Evolutionary conservation across 257 asterid genomes (phyloP).

Genomic region (Solanum neorickii): DNA sequence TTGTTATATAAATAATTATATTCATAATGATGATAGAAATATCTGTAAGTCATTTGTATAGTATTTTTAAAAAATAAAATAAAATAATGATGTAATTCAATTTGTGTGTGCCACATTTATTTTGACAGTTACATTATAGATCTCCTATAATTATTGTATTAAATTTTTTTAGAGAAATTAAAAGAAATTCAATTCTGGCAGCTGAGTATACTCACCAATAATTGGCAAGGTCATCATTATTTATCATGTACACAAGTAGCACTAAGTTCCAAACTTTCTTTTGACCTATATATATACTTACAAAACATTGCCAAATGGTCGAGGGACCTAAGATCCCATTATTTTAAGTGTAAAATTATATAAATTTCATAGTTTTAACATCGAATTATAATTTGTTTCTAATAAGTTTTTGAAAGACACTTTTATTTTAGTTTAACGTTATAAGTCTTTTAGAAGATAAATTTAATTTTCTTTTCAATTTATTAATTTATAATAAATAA

Average conservation of each 20-base stretch:
- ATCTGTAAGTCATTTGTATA: too few relatives aligned
- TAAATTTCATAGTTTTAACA: too few relatives aligned
- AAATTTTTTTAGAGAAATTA: background rate
- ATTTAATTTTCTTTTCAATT: background rate
- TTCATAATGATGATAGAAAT: too few relatives aligned
- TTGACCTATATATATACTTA: background rate
- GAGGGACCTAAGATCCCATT: background rate
- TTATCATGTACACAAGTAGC: background rate
- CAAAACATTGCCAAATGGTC: background rate
- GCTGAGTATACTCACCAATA: background rate
- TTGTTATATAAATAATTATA: too few relatives aligned
- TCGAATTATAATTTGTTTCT: too few relatives aligned
- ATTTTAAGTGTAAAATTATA: background rate
- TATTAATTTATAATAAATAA: too few relatives aligned
- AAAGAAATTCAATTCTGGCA: background rate
- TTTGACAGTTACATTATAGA: background rate
- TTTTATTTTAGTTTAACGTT: too few relatives aligned
- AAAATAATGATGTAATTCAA: background rate
- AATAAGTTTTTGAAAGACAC: too few relatives aligned
- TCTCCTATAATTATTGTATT: background rate
- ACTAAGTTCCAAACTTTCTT: background rate
- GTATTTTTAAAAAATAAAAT: too few relatives aligned
- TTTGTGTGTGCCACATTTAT: background rate
- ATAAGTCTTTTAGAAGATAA: too few relatives aligned
- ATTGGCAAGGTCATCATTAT: background rate